Evolutionary conservation across 208 protist genomes (phyloP).

Genomic region (Wallacemonas sp.): DNA sequence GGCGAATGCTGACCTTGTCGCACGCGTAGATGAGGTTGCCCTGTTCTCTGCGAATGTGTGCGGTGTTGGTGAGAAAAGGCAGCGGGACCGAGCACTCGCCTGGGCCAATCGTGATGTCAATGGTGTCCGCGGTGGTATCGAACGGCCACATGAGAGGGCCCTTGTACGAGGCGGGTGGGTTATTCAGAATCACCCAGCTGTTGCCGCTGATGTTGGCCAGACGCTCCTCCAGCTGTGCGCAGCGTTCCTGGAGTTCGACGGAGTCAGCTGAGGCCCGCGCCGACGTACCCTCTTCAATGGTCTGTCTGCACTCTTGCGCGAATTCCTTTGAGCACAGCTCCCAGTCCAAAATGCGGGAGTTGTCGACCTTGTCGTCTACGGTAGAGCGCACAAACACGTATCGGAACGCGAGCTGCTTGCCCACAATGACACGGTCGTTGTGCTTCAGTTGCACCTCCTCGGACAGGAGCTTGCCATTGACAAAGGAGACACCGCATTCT

Average conservation of each 20-base stretch:
- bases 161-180: slow-evolving; percentile 41
- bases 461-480: slow-evolving; percentile 52
- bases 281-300: slow-evolving; percentile 14
- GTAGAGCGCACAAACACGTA: slow-evolving; percentile 29
- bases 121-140: slow-evolving; percentile 27
- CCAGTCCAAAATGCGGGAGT: slow-evolving; percentile 63
- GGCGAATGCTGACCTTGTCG: slow-evolving; percentile 25
- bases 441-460: slow-evolving; percentile 39
- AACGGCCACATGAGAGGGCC: slow-evolving; percentile 52
- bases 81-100: slow-evolving; percentile 37
- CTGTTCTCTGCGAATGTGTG: slow-evolving; percentile 28
- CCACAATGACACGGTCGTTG: slow-evolving; percentile 67
- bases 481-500: slow-evolving; percentile 66
- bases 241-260: slow-evolving; percentile 26
- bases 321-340: slow-evolving; percentile 64
- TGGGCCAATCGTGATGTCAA: slow-evolving; percentile 40
- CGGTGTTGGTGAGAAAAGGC: slow-evolving; percentile 39
- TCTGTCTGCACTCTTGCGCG: slow-evolving; percentile 18
- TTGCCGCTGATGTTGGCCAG: slow-evolving; percentile 32
- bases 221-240: slow-evolving; percentile 31
- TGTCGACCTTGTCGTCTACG: neutral
- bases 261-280: slow-evolving; percentile 32
- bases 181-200: slow-evolving; percentile 55
- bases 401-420: slow-evolving; percentile 56
- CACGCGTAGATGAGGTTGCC: slow-evolving; percentile 30